A percentile compares a stretch with the other conserved stretches of the same genome.
Evolutionary conservation across 2,329 filamentous ascomycete genomes (phyloP).

Genomic region (Trichoderma atrobrunneum): DNA sequence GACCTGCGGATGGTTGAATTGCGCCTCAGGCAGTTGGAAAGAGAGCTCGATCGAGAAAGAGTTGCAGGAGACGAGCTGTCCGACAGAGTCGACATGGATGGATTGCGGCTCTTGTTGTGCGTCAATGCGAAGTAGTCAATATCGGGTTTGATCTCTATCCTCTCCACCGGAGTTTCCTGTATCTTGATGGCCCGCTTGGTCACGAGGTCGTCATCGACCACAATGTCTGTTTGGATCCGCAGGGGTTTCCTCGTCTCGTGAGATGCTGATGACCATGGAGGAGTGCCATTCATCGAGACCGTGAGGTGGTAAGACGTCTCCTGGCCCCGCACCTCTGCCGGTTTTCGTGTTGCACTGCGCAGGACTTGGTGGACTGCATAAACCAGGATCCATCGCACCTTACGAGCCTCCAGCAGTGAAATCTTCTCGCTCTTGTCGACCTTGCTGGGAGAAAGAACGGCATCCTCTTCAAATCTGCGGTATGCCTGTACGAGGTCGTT

Average conservation of each 20-base stretch:
- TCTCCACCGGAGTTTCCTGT: slow-evolving; percentile 15
- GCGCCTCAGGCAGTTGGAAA: slow-evolving; percentile 31
- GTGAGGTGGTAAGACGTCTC: slow-evolving; percentile 56
- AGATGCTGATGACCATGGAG: slow-evolving; percentile 46
- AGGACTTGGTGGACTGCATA: slow-evolving; percentile 74
- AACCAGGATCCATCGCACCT: slow-evolving; percentile 74
- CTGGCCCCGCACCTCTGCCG: slow-evolving; percentile 59
- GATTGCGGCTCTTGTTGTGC: slow-evolving; percentile 32
- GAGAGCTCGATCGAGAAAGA: slow-evolving; percentile 31
- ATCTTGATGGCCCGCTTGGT: slow-evolving; percentile 19
- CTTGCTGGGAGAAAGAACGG: slow-evolving; percentile 47
- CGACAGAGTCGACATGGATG: slow-evolving; percentile 18
- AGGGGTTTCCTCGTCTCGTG: slow-evolving; percentile 29
- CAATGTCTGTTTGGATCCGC: slow-evolving; percentile 29
- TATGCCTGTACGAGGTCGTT: slow-evolving; percentile 66
- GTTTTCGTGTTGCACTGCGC: slow-evolving; percentile 58
- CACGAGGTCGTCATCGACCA: slow-evolving; percentile 11
- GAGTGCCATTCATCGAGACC: slow-evolving; percentile 41
- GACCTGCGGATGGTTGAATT: slow-evolving; percentile 37
- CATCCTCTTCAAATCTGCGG: slow-evolving; percentile 64
- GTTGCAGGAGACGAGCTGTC: slow-evolving; percentile 23
- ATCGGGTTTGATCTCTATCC: slow-evolving; percentile 51
- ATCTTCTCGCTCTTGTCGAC: slow-evolving; percentile 55
- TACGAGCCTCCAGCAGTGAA: slow-evolving; percentile 63
- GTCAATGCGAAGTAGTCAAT: slow-evolving; percentile 53